phyloP scores from a whole-genome alignment of 345 rosid species.

The Acer negundo region DNA sequence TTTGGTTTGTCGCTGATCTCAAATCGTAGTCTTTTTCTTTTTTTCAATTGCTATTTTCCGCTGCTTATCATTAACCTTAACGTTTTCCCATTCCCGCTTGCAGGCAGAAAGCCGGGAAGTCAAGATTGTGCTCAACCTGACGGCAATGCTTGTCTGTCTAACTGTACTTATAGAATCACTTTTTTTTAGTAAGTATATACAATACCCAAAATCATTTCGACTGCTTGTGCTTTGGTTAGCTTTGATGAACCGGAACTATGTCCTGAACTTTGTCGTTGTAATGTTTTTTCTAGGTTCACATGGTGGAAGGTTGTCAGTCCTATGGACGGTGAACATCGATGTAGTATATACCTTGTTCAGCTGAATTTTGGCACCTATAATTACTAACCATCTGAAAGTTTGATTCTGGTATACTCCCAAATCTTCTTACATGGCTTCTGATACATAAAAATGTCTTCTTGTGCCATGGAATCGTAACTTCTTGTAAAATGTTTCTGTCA shows the following conservation, averaged over 20 bases:
- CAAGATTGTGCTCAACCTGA: conserved; percentile 47
- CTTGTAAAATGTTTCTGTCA: background rate
- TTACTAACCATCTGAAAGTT: conserved; percentile 15
- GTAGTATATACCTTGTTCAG: background rate
- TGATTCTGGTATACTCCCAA: background rate
- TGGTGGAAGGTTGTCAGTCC: background rate
- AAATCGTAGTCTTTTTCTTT: background rate
- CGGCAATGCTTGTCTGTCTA: conserved; percentile 1
- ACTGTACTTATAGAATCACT: conserved; percentile 12
- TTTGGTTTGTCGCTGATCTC: conserved; percentile 58
- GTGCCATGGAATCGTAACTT: background rate
- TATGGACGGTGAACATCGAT: background rate
- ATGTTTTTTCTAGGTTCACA: background rate
- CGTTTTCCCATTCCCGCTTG: conserved; percentile 11
- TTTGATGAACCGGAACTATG: background rate
- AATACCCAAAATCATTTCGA: background rate
- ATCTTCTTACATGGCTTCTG: conserved; percentile 5
- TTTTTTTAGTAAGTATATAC: conserved; percentile 3
- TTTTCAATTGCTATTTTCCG: background rate
- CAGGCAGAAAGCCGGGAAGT: conserved; percentile 86
- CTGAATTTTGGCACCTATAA: conserved; percentile 12
- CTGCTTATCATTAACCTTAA: background rate
- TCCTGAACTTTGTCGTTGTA: too few species aligned
- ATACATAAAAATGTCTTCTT: background rate
- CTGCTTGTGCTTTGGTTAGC: background rate